Evolutionary conservation across 2,329 filamentous ascomycete species (phyloP).

Genomic region (Macrophomina phaseolina): DNA sequence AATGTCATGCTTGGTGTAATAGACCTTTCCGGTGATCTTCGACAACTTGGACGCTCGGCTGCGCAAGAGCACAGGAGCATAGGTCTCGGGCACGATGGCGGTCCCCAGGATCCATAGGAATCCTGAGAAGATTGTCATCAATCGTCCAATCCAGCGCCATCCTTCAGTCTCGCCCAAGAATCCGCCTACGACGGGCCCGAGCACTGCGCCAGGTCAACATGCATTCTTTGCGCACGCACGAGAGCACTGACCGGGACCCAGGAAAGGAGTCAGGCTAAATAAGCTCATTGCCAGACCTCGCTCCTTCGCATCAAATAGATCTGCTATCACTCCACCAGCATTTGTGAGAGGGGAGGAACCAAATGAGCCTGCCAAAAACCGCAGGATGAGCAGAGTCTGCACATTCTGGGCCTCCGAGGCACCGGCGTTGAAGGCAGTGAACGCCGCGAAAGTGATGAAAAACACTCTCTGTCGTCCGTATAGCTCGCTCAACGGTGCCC

Average conservation of each 20-base stretch:
- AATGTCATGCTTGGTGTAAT: slow-evolving; percentile 44
- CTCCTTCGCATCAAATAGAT: slow-evolving; percentile 64
- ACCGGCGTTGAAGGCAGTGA: slow-evolving; percentile 67
- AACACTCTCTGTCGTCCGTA: slow-evolving; percentile 60
- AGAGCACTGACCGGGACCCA: slow-evolving; percentile 39
- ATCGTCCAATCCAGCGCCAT: slow-evolving; percentile 72
- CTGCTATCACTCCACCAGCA: slow-evolving; percentile 69
- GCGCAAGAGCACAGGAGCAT: slow-evolving; percentile 58
- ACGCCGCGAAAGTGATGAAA: slow-evolving; percentile 61
- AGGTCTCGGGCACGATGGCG: slow-evolving; percentile 54
- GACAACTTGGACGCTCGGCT: slow-evolving; percentile 55
- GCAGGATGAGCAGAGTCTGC: slow-evolving; percentile 64
- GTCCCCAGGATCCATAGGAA: slow-evolving; percentile 49
- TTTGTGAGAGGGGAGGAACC: slow-evolving; percentile 68
- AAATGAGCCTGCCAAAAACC: slow-evolving; percentile 70
- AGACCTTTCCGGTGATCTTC: slow-evolving; percentile 58
- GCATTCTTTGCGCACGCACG: background rate
- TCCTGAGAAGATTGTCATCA: slow-evolving; percentile 58
- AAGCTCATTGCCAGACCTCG: slow-evolving; percentile 63
- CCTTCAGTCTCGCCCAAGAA: slow-evolving; percentile 69
- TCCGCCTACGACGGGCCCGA: slow-evolving; percentile 69
- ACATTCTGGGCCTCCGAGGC: slow-evolving; percentile 64
- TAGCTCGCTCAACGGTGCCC: slow-evolving; percentile 64
- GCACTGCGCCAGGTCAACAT: slow-evolving; percentile 40
- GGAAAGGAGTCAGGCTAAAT: slow-evolving; percentile 51